These are phyloP conservation scores for Skeletonema tropicum DNA, from an alignment of 108 stramenopile species.

Conservation along the genomic window DNA sequence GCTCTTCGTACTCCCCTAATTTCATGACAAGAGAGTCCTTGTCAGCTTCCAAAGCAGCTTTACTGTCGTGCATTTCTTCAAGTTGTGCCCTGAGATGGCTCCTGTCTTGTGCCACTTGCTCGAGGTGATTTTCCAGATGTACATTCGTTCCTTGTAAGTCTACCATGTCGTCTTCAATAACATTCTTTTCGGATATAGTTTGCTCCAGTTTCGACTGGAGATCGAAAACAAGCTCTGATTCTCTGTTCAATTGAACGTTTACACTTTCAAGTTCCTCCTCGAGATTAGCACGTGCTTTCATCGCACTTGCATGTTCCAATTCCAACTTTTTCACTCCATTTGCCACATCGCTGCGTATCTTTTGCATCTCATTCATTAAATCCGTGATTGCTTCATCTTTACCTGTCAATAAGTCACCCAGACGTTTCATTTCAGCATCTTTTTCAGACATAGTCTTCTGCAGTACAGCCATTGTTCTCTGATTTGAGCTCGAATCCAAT, in stretches of 20 bases:
- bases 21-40: constrained; percentile 10
- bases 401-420: not conserved
- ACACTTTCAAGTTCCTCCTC: not conserved
- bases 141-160: constrained; percentile 11
- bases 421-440: not conserved
- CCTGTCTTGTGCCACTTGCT: constrained; percentile 18
- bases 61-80: constrained; percentile 15
- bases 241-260: not conserved
- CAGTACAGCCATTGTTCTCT: not conserved
- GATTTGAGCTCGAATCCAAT: not conserved
- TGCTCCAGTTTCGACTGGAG: not conserved
- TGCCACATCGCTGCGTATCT: not conserved
- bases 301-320: not conserved
- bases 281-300: not conserved
- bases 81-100: constrained; percentile 20
- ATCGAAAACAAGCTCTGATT: not conserved
- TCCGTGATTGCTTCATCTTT: not conserved
- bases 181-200: not conserved
- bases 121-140: constrained; percentile 9
- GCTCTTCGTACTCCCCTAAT: constrained; percentile 22
- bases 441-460: not conserved
- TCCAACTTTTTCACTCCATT: not conserved
- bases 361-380: not conserved
- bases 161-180: constrained; percentile 6
- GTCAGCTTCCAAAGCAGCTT: constrained; percentile 19